Base-by-base conservation (phyloP, 257 asterid genomes). In the Echites panduratus region DNA sequence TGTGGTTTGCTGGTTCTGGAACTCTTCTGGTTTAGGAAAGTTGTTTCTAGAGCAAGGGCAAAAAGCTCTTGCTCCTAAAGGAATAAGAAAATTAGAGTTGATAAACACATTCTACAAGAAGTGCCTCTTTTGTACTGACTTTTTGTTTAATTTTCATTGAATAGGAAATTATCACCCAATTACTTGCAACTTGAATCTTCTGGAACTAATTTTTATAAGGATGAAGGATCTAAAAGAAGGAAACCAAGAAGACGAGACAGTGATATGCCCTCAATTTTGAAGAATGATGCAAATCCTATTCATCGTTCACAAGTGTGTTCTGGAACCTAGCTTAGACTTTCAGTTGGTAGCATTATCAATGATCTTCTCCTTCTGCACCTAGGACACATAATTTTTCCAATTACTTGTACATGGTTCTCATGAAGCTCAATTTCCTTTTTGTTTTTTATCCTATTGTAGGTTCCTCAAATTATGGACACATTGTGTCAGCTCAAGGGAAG, bases 401-500 rank as follows among this genome's bases (percentile, higher is more conserved):
- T 49, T 40, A 22, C 41, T 57, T 24, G 19, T 40, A 19, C 5
- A 50, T 50, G 35, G 57, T 59, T 71, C 20, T 40, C 52, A 71
- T n/a, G 38, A 58, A 53, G 66, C 45, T 29, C 68, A 56, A 32
- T 44, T 53, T 52, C 11, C 9, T 19, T 19, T 27, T 50, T 41
- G 52, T 24, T 7, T 16, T 57, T 43, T 76, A 71, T 53, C 65
- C 73, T 40, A 49, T 70, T 71, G 38, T 74, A 94, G 99, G 96
- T 92, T 77, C 99, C 99, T 75, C 98, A 86, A 87, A 94, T 92
- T 76, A 78, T 88, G 77, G 97, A 95, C 84, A 92, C 99, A 26
- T 67, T 95, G 57, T 89, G 90, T 90, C 96, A 95, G 78, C 97
- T 95, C 66, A 79, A 95, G 79, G 87, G 78, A 68, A 87, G 86